Evolutionary conservation across 2,329 filamentous ascomycete genomes (phyloP).

Genomic region (Xylariaceae sp.): DNA sequence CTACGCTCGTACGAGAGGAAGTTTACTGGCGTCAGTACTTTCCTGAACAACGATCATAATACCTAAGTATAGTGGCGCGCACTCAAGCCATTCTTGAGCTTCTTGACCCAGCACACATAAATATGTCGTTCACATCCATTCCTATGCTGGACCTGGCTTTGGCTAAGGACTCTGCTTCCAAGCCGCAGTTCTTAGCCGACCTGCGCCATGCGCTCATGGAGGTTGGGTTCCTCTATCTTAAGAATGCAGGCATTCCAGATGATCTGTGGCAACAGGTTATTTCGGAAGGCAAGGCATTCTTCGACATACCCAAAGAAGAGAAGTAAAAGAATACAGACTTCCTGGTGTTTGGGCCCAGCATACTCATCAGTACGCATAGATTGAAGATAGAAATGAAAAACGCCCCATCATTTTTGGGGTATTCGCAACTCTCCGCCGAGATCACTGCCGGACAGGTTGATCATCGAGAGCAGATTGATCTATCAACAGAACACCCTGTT

Average conservation of each 20-base stretch:
- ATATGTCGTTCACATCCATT: slow-evolving; percentile 68
- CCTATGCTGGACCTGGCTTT: slow-evolving; percentile 73
- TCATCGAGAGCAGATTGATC: slow-evolving; percentile 81
- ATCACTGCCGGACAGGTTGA: slow-evolving; percentile 72
- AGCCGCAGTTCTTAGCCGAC: slow-evolving; percentile 65
- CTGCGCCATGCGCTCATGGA: slow-evolving; percentile 74
- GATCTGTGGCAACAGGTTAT: slow-evolving; percentile 63
- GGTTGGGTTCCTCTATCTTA: slow-evolving; percentile 84
- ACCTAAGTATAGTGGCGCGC: no score
- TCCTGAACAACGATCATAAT: neutral
- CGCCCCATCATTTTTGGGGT: slow-evolving; percentile 66
- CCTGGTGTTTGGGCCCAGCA: neutral
- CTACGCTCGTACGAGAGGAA: neutral
- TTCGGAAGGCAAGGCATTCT: slow-evolving; percentile 66
- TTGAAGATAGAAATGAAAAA: slow-evolving; percentile 71
- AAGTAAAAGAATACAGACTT: slow-evolving; percentile 47
- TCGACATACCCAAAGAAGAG: slow-evolving; percentile 69
- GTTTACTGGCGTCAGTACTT: no score
- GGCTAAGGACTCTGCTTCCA: slow-evolving; percentile 60
- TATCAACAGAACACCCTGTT: slow-evolving; percentile 71
- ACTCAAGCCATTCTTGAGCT: no score
- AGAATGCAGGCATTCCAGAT: slow-evolving; percentile 70
- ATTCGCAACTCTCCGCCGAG: slow-evolving; percentile 62
- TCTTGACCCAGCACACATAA: neutral
- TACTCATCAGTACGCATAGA: slow-evolving; percentile 28